Evolutionary conservation across 768 basidiomycete species (phyloP).

Genomic region (Cyclocybe cylindracea): DNA sequence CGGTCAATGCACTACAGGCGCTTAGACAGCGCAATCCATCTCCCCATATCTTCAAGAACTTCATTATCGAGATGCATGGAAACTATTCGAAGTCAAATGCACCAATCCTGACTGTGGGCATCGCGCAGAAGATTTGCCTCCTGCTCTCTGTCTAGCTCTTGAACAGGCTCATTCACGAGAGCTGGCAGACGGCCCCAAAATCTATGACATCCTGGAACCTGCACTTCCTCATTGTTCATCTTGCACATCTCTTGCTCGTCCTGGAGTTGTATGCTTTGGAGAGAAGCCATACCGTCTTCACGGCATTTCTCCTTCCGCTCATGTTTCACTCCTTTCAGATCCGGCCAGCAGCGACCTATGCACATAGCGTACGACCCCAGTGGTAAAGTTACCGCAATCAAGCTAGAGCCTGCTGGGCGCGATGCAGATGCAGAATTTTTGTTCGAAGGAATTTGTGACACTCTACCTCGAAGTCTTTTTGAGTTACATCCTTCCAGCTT

Average conservation of each 20-base stretch:
- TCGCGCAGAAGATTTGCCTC: slow-evolving; percentile 5
- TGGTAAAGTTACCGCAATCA: too few species aligned
- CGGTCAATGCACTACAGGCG: slow-evolving; percentile 27
- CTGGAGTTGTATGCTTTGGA: slow-evolving; percentile 47
- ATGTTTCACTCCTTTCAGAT: too few species aligned
- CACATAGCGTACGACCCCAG: too few species aligned
- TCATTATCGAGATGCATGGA: slow-evolving; percentile 52
- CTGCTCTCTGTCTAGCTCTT: slow-evolving; percentile 4
- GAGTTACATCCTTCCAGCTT: too few species aligned
- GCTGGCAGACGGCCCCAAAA: slow-evolving; percentile 5
- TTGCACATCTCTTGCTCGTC: slow-evolving; percentile 32
- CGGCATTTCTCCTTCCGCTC: too few species aligned
- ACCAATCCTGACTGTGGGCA: slow-evolving; percentile 11
- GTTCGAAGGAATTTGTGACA: too few species aligned
- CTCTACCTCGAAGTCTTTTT: too few species aligned
- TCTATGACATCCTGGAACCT: background rate
- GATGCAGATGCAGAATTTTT: too few species aligned
- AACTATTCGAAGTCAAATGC: slow-evolving; percentile 43
- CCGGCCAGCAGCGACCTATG: too few species aligned
- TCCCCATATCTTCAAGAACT: background rate
- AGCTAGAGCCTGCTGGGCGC: too few species aligned
- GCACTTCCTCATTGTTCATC: slow-evolving; percentile 3
- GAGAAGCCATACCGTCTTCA: slow-evolving; percentile 26
- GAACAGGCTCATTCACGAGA: background rate
- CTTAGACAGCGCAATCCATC: slow-evolving; percentile 10